Evolutionary conservation across 2,329 filamentous ascomycete species (phyloP).

Genomic region (Pseudogymnoascus sp.): DNA sequence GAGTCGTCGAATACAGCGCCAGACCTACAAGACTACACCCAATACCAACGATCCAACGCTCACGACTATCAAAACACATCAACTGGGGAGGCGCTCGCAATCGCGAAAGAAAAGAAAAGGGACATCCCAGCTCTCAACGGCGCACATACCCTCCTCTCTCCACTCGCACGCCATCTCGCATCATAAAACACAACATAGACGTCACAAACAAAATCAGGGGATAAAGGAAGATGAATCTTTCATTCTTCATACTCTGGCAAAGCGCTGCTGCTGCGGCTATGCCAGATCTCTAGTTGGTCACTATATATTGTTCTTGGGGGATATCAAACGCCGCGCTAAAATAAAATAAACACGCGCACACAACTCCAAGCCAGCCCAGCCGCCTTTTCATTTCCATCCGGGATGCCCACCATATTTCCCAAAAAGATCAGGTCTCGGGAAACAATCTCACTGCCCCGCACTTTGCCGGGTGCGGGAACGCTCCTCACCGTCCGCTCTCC

Average conservation of each 20-base stretch:
- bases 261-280: not conserved
- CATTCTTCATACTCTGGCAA: not conserved
- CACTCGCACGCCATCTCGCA: constrained; percentile 2
- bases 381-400: not conserved
- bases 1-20: not conserved
- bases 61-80: not conserved
- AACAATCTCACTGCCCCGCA: not conserved
- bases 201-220: not conserved
- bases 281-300: not conserved
- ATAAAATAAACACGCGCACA: not conserved
- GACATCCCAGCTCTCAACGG: not conserved
- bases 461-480: not conserved
- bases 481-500: not conserved
- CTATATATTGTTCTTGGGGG: not conserved
- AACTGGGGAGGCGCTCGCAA: not conserved
- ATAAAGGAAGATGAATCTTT: not conserved
- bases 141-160: not conserved
- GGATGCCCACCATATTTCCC: not conserved
- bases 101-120: not conserved
- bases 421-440: not conserved
- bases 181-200: not conserved
- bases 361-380: not conserved
- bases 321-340: constrained; percentile 6
- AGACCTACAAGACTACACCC: not conserved
- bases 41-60: not conserved